phyloP scores from a whole-genome alignment of 176 grass and related monocot genomes.

The Elaeis guineensis region DNA sequence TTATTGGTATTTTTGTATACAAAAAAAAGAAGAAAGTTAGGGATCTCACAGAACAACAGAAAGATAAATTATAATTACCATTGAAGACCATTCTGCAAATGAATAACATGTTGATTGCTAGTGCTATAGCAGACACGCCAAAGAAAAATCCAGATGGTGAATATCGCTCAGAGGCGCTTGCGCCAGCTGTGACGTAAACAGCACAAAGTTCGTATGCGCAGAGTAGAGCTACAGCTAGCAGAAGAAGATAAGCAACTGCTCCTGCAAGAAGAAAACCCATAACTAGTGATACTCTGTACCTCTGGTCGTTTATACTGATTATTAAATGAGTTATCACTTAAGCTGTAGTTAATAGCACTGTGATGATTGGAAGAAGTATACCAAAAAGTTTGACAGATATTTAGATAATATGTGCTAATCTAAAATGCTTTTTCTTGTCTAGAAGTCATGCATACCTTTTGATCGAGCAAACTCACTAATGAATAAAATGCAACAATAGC shows the following conservation, averaged over 20 bases:
- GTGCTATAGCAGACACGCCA: conserved; percentile 83
- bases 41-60: neutral
- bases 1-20: too few relatives aligned
- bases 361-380: too few relatives aligned
- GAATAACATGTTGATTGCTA: conserved; percentile 98
- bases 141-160: conserved; percentile 97
- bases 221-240: conserved; percentile 77
- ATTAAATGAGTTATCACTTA: too few relatives aligned
- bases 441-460: too few relatives aligned
- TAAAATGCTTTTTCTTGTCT: too few relatives aligned
- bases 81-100: conserved; percentile 97
- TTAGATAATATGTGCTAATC: too few relatives aligned
- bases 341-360: too few relatives aligned
- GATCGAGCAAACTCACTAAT: too few relatives aligned
- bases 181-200: conserved; percentile 86
- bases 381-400: too few relatives aligned
- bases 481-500: too few relatives aligned
- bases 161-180: conserved; percentile 78
- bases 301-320: too few relatives aligned
- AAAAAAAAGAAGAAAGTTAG: too few relatives aligned
- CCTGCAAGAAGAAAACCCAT: conserved; percentile 43
- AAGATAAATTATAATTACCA: conserved; percentile 42
- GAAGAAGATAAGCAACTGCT: conserved; percentile 93
- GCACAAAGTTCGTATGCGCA: conserved; percentile 96
- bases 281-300: conserved; percentile 1